These are phyloP conservation scores for Mayamaea pseudoterrestris DNA, from an alignment of 108 stramenopile species.

Conservation along the genomic window DNA sequence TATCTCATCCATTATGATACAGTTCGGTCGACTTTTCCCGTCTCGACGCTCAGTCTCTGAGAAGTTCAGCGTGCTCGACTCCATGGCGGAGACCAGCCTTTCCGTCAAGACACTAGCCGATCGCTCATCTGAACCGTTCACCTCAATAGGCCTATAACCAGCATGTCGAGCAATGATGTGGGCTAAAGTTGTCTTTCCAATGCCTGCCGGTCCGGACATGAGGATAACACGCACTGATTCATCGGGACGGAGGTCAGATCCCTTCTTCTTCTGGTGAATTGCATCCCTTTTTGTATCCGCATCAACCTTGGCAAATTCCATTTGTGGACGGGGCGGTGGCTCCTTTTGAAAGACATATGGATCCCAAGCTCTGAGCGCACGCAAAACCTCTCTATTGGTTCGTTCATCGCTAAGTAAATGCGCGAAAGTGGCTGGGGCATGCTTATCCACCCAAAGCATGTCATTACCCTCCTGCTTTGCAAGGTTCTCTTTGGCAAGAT, in stretches of 20 bases:
- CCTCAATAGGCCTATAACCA: conserved; percentile 88
- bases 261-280: background rate
- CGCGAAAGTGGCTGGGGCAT: conserved; percentile 80
- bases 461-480: conserved; percentile 3
- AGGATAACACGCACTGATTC: conserved; percentile 67
- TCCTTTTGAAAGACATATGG: conserved; percentile 83
- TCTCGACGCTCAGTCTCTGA: conserved; percentile 4
- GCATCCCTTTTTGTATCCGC: conserved; percentile 5
- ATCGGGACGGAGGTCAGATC: conserved; percentile 58
- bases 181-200: conserved; percentile 97
- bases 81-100: conserved; percentile 72
- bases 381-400: conserved; percentile 88
- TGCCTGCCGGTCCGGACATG: conserved; percentile 84
- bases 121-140: conserved; percentile 96
- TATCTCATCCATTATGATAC: conserved; percentile 92
- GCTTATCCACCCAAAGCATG: conserved; percentile 84
- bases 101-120: conserved; percentile 72
- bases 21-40: conserved; percentile 68
- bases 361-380: conserved; percentile 86
- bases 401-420: conserved; percentile 88
- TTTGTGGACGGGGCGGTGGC: conserved; percentile 38
- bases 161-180: conserved; percentile 79
- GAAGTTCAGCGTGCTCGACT: conserved; percentile 54
- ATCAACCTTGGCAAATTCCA: too few relatives aligned
- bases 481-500: background rate